Evolutionary conservation across 345 rosid species (phyloP).

Genomic region (Moringa oleifera): DNA sequence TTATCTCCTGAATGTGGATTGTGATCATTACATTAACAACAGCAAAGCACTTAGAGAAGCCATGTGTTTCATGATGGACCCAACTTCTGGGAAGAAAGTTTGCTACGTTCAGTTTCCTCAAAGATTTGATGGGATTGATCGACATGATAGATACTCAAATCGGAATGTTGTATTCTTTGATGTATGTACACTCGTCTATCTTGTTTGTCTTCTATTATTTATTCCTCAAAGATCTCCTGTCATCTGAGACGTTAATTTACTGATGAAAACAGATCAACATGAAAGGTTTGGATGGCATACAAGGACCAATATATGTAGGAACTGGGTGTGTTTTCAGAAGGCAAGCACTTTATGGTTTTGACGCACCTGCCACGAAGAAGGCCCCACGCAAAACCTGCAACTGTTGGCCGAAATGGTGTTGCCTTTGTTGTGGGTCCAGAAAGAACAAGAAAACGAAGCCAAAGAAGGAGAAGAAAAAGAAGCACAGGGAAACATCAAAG

Average conservation of each 20-base stretch:
- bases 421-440: slow-evolving; percentile 62
- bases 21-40: slow-evolving; percentile 96
- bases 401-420: slow-evolving; percentile 96
- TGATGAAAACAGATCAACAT: slow-evolving; percentile 68
- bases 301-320: slow-evolving; percentile 97
- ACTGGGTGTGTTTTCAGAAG: slow-evolving; percentile 98
- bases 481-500: slow-evolving; percentile 70
- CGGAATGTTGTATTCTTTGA: slow-evolving; percentile 93
- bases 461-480: slow-evolving; percentile 57
- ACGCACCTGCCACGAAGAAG: slow-evolving; percentile 91
- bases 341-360: slow-evolving; percentile 86
- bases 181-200: slow-evolving; percentile 38
- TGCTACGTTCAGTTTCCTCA: slow-evolving; percentile 99
- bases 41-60: slow-evolving; percentile 95
- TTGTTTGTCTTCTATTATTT: not conserved
- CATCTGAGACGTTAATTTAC: slow-evolving; percentile 11
- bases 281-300: slow-evolving; percentile 98
- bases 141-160: slow-evolving; percentile 93
- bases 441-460: slow-evolving; percentile 66
- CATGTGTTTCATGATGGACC: slow-evolving; percentile 99
- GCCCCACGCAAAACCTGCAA: slow-evolving; percentile 86
- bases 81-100: slow-evolving; percentile 77
- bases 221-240: not conserved
- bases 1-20: slow-evolving; percentile 81
- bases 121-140: slow-evolving; percentile 98